Conservation (phyloP, 2,329 filamentous ascomycete genomes). For the Sporothrix humicola region DNA sequence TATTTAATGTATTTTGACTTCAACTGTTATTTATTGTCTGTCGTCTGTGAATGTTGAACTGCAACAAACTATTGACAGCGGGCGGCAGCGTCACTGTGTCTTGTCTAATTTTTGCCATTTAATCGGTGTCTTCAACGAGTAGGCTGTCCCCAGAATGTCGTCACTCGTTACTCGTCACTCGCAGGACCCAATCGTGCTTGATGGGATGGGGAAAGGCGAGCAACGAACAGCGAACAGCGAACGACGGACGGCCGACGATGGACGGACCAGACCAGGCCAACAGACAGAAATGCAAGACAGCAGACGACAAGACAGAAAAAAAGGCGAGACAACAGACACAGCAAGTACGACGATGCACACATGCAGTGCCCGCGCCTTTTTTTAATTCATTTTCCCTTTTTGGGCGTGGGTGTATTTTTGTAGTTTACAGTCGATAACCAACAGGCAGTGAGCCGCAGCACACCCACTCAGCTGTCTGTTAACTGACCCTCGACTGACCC, state of each 20-base stretch:
- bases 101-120: background rate
- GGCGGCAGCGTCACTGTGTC: background rate
- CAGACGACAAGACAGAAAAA: background rate
- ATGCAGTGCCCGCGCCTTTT: background rate
- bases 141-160: background rate
- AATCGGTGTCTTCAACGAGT: background rate
- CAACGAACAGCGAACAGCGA: no score
- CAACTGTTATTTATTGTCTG: no score
- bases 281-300: no score
- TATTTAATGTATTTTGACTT: background rate
- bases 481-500: no score
- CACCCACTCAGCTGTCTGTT: background rate
- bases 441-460: conserved; percentile 10
- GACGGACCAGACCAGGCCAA: no score
- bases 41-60: background rate
- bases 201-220: background rate
- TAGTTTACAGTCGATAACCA: background rate
- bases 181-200: no score
- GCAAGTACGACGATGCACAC: background rate
- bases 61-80: background rate
- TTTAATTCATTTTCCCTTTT: background rate
- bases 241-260: no score
- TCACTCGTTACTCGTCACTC: background rate
- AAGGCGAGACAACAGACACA: background rate
- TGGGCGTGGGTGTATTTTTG: background rate